Evolutionary conservation across 1,284 basidiomycete species (phyloP).

Genomic region (Fomitopsis pinicola): DNA sequence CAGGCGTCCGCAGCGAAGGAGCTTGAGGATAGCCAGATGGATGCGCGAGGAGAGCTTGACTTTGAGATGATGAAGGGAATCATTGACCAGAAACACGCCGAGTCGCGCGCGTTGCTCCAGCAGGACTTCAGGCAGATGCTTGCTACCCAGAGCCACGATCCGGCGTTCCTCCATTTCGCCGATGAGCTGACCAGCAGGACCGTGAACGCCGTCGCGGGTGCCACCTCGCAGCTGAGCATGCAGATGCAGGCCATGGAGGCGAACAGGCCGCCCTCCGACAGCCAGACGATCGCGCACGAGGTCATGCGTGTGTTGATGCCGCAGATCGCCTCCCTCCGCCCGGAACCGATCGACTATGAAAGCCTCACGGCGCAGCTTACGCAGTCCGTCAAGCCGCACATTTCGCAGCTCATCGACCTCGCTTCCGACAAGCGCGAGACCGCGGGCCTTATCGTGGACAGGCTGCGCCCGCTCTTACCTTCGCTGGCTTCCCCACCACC

Average conservation of each 20-base stretch:
- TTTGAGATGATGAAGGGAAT: conserved; percentile 69
- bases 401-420: conserved; percentile 80
- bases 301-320: conserved; percentile 60
- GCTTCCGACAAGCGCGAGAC: conserved; percentile 84
- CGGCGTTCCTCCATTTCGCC: conserved; percentile 32
- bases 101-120: conserved; percentile 52
- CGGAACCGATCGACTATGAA: conserved; percentile 73
- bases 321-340: conserved; percentile 49
- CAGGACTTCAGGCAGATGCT: conserved; percentile 49
- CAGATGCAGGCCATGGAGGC: conserved; percentile 52
- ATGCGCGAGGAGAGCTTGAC: conserved; percentile 72
- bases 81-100: conserved; percentile 63
- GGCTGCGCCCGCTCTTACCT: conserved; percentile 64
- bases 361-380: conserved; percentile 66
- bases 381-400: conserved; percentile 83
- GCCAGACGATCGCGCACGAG: conserved; percentile 53
- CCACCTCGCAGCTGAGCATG: conserved; percentile 56
- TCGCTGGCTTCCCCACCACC: conserved; percentile 34
- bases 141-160: conserved; percentile 21
- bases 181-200: conserved; percentile 56
- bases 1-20: conserved; percentile 54
- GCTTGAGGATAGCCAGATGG: conserved; percentile 61
- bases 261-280: conserved; percentile 40
- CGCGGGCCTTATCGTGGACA: conserved; percentile 71
- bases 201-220: conserved; percentile 51